A percentile compares a stretch with the other conserved stretches of the same genome.
phyloP scores from a whole-genome alignment of 345 rosid genomes.

The thale cress (Arabidopsis thaliana) region TAIR10.1 NC_003070.9:26497501-26498000 shows the following conservation, averaged over 20 bases:
- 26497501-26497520: conserved; percentile 91
- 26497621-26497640: conserved; percentile 71
- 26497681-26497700: conserved; percentile 82
- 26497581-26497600: conserved; percentile 83
- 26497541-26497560: conserved; percentile 79
- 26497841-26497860: conserved; percentile 79
- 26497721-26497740: conserved; percentile 71
- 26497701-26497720: conserved; percentile 85
- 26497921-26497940: conserved; percentile 81
- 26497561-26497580: conserved; percentile 84
- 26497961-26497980: conserved; percentile 82
- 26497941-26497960: conserved; percentile 87
- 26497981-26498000: conserved; percentile 81
- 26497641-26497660: conserved; percentile 64
- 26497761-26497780: conserved; percentile 87
- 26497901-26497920: conserved; percentile 68
- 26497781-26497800: conserved; percentile 80
- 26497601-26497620: conserved; percentile 91
- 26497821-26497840: conserved; percentile 69
- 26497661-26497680: conserved; percentile 81
- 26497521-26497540: conserved; percentile 91
- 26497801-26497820: conserved; percentile 75
- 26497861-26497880: conserved; percentile 66
- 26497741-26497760: conserved; percentile 91
- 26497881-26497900: conserved; percentile 61